Evolutionary conservation across 371 early-diverging fungal genomes (phyloP), one percentile per base, ranked within the genome.

Genomic region (Capillidium rhysosporum): DNA sequence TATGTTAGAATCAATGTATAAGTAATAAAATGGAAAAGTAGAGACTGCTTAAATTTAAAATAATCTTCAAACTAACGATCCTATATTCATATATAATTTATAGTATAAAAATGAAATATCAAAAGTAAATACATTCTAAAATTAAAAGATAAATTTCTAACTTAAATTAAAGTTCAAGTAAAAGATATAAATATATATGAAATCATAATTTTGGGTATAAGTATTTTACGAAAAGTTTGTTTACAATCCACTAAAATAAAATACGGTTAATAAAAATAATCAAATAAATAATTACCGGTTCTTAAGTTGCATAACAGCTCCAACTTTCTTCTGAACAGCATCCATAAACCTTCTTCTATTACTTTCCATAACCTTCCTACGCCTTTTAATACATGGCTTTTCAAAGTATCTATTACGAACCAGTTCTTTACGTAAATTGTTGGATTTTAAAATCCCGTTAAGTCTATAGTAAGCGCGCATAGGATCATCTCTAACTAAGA

Each of bases 281-380:
- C 7, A 49, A 30, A 24, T 40, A 40, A 56, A 25, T 12, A 34
- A 53, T 61, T 69, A 74, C 75, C 75, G 66, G 39, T 69, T 63
- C 60, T 75, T 75, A 70, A 75, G 71, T 58, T 75, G 71, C 69
- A 75, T 68, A 59, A 75, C 69, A 43, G 72, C 58, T n/a, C 65
- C 69, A 46, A 72, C 71, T 62, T 75, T 75, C 59, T 69, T 72
- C 29, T 63, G 61, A 30, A 75, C 64, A 62, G 69, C 67, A 23
- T 71, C 70, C 46, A 63, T 69, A 59, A 75, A 75, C 40, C 66
- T 46, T 51, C 66, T 68, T 34, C 69, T 63, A 49, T 70, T 67
- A 45, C 67, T 62, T 54, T 72, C 69, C 52, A 66, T 69, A 24
- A 58, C 66, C 57, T 67, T 54, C 58, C 73, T 56, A 65, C 70